Conservation (phyloP, 2,329 filamentous ascomycete species). For the Diplocarpon mali region DNA sequence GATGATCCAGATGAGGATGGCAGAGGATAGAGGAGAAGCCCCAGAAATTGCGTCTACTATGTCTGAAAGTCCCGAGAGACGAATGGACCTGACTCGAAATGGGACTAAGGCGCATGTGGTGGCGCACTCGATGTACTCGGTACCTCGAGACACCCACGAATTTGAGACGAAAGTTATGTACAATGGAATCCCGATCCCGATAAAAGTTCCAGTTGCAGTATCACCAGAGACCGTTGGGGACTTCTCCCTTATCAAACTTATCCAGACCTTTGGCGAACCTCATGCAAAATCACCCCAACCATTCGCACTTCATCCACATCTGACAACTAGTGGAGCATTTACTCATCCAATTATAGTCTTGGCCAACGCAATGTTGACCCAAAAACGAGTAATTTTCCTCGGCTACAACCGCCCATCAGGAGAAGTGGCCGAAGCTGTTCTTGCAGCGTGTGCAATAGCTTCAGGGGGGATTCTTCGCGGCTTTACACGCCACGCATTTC, state of each 20-base stretch:
- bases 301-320: constrained; percentile 77
- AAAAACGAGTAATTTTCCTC: constrained; percentile 92
- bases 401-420: constrained; percentile 92
- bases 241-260: constrained; percentile 93
- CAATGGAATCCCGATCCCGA: constrained; percentile 90
- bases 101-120: constrained; percentile 54
- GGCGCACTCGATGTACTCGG: constrained; percentile 54
- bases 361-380: constrained; percentile 86
- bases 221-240: constrained; percentile 95
- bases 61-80: constrained; percentile 33
- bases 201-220: constrained; percentile 89
- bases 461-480: constrained; percentile 87
- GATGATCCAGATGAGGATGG: constrained; percentile 76
- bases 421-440: constrained; percentile 93
- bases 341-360: constrained; percentile 95
- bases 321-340: constrained; percentile 80
- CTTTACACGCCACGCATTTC: constrained; percentile 93
- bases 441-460: constrained; percentile 88
- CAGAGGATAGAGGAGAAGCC: constrained; percentile 42
- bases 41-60: constrained; percentile 36
- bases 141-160: constrained; percentile 92
- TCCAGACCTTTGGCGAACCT: constrained; percentile 80
- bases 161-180: constrained; percentile 94
- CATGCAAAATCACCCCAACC: constrained; percentile 76
- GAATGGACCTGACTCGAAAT: constrained; percentile 34